These are phyloP conservation scores for Phytopythium helicoides DNA, from an alignment of 352 stramenopile genomes.

Conservation along the genomic window DNA sequence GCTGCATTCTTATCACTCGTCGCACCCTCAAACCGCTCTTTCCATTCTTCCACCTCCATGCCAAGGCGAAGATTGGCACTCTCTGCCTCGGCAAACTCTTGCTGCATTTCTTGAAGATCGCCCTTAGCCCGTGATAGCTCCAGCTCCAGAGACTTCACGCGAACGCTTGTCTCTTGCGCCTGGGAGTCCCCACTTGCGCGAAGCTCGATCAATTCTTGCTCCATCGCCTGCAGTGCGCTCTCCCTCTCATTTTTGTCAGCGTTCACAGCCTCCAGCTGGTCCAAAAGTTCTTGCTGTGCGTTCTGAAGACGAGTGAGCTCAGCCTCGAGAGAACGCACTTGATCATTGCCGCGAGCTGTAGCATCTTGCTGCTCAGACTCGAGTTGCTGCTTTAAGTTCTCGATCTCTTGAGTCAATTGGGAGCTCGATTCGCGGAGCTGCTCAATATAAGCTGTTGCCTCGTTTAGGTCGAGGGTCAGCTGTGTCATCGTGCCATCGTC, in stretches of 20 bases:
- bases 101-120: slow-evolving; percentile 22
- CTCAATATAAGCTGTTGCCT: slow-evolving; percentile 2
- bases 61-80: slow-evolving; percentile 11
- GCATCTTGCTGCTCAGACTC: not conserved
- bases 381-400: slow-evolving; percentile 20
- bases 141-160: slow-evolving; percentile 25
- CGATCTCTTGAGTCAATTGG: slow-evolving; percentile 17
- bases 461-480: slow-evolving; percentile 12
- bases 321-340: not conserved
- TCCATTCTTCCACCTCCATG: slow-evolving; percentile 4
- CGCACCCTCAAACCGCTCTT: slow-evolving; percentile 1
- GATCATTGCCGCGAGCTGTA: not conserved
- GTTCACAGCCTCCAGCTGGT: slow-evolving; percentile 19
- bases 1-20: not conserved
- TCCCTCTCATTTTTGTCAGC: slow-evolving; percentile 3
- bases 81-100: slow-evolving; percentile 33
- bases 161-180: slow-evolving; percentile 15
- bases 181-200: slow-evolving; percentile 15
- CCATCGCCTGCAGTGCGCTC: slow-evolving; percentile 12
- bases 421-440: slow-evolving; percentile 14
- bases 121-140: slow-evolving; percentile 31
- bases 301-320: slow-evolving; percentile 7
- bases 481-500: slow-evolving; percentile 18
- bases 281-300: slow-evolving; percentile 26
- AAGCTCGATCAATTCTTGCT: slow-evolving; percentile 32